Conservation (phyloP, 2,329 filamentous ascomycete species). For the Anthostomella pinea region DNA sequence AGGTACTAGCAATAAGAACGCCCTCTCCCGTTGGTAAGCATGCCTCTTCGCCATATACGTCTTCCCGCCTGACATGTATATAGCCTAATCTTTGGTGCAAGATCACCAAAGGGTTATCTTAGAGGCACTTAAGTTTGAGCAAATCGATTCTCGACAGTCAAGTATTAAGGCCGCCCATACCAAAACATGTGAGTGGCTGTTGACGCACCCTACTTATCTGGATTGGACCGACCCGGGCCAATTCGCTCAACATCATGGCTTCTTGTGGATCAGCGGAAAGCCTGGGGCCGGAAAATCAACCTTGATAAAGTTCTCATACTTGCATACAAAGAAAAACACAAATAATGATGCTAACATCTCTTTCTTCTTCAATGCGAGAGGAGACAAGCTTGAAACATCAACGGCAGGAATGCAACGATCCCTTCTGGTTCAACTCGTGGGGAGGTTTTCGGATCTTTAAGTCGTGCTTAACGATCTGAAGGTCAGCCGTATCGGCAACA, state of each 20-base stretch:
- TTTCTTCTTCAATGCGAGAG: constrained; percentile 51
- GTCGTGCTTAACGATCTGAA: constrained; percentile 23
- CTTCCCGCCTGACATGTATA: too few relatives aligned
- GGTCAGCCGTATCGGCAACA: neutral
- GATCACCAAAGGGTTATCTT: too few relatives aligned
- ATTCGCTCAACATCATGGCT: constrained; percentile 30
- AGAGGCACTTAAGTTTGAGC: constrained; percentile 17
- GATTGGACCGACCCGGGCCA: constrained; percentile 31
- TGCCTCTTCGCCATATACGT: too few relatives aligned
- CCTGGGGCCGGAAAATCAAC: constrained; percentile 43
- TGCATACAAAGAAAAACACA: constrained; percentile 7
- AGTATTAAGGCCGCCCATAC: constrained; percentile 18
- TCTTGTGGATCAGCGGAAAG: constrained; percentile 45
- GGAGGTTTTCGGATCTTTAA: constrained; percentile 30
- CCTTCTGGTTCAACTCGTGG: constrained; percentile 43
- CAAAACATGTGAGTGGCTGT: constrained; percentile 26
- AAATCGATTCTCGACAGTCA: constrained; percentile 18
- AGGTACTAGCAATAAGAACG: too few relatives aligned
- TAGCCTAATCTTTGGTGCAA: too few relatives aligned
- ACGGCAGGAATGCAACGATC: constrained; percentile 46
- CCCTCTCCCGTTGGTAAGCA: too few relatives aligned
- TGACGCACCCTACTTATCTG: constrained; percentile 24
- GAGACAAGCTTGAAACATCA: constrained; percentile 40
- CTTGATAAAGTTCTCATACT: constrained; percentile 37
- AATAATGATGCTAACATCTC: constrained; percentile 17